phyloP scores from a whole-genome alignment of 1,284 basidiomycete genomes.

The Rhodotorula sp. region DNA sequence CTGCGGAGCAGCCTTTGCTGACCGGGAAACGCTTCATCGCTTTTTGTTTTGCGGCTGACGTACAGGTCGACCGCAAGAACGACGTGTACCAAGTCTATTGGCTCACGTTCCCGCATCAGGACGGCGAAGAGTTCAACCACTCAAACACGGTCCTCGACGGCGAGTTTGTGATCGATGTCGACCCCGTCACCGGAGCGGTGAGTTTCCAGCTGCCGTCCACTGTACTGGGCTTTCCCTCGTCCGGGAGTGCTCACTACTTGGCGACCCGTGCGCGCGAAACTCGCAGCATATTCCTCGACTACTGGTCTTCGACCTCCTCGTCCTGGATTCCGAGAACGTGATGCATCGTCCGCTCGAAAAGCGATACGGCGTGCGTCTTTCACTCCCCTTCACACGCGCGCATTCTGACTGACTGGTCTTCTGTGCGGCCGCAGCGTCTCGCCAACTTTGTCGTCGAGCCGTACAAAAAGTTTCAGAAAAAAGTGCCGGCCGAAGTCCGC shows the following conservation, averaged over 20 bases:
- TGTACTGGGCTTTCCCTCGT: no score
- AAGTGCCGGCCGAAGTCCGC: slow-evolving; percentile 63
- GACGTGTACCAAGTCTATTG: slow-evolving; percentile 70
- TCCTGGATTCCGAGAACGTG: slow-evolving; percentile 79
- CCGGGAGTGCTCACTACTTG: neutral
- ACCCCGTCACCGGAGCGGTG: slow-evolving; percentile 68
- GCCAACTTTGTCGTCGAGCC: slow-evolving; percentile 79
- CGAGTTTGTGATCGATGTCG: slow-evolving; percentile 88
- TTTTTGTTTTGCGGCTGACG: neutral
- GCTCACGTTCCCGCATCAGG: slow-evolving; percentile 84
- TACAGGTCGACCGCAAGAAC: slow-evolving; percentile 92
- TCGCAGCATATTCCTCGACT: slow-evolving; percentile 72
- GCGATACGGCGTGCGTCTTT: slow-evolving; percentile 75
- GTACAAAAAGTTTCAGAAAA: slow-evolving; percentile 66
- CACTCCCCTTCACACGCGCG: neutral
- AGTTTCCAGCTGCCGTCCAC: slow-evolving; percentile 37
- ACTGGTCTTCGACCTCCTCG: slow-evolving; percentile 90
- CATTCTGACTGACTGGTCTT: neutral
- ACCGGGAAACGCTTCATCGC: no score
- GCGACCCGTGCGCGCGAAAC: no score
- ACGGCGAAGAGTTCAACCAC: slow-evolving; percentile 60
- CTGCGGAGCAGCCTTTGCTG: no score
- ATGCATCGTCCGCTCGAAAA: slow-evolving; percentile 78
- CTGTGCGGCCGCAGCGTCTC: slow-evolving; percentile 62
- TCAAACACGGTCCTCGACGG: slow-evolving; percentile 86